These are phyloP conservation scores for Saccharomyces mikatae DNA, from an alignment of 805 yeast species.

Conservation along the genomic window DNA sequence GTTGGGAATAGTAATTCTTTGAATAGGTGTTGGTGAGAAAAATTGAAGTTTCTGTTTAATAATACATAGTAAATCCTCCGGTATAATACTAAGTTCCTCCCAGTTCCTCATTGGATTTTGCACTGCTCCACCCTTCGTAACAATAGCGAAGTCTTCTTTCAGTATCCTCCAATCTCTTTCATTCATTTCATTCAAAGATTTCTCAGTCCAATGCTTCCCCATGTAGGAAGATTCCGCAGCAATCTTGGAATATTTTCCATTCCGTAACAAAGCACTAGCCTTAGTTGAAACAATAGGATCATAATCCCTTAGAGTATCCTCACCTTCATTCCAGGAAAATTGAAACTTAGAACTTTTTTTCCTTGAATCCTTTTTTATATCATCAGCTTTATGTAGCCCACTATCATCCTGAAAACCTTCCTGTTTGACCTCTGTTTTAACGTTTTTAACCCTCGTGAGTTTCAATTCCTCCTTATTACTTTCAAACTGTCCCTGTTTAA, in stretches of 20 bases:
- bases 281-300: slow-evolving; percentile 34
- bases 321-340: slow-evolving; percentile 62
- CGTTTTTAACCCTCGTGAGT: not conserved
- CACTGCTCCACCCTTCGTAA: slow-evolving; percentile 37
- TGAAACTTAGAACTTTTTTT: slow-evolving; percentile 35
- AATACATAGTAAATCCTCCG: slow-evolving; percentile 34
- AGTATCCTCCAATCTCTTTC: slow-evolving; percentile 85
- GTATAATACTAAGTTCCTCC: slow-evolving; percentile 50
- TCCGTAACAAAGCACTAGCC: slow-evolving; percentile 8
- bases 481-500: slow-evolving; percentile 2
- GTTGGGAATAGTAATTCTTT: slow-evolving; percentile 74
- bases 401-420: slow-evolving; percentile 2
- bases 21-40: slow-evolving; percentile 78
- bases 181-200: slow-evolving; percentile 57
- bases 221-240: slow-evolving; percentile 13
- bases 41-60: slow-evolving; percentile 39
- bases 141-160: slow-evolving; percentile 66
- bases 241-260: slow-evolving; percentile 6
- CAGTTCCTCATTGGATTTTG: slow-evolving; percentile 63
- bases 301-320: slow-evolving; percentile 50
- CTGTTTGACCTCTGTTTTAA: not conserved
- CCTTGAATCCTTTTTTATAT: slow-evolving; percentile 3
- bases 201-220: slow-evolving; percentile 56
- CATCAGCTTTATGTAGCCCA: not conserved
- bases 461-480: not conserved